Conservation (phyloP, 495 filamentous ascomycete genomes). For the Aspergillus ellipticus region DNA sequence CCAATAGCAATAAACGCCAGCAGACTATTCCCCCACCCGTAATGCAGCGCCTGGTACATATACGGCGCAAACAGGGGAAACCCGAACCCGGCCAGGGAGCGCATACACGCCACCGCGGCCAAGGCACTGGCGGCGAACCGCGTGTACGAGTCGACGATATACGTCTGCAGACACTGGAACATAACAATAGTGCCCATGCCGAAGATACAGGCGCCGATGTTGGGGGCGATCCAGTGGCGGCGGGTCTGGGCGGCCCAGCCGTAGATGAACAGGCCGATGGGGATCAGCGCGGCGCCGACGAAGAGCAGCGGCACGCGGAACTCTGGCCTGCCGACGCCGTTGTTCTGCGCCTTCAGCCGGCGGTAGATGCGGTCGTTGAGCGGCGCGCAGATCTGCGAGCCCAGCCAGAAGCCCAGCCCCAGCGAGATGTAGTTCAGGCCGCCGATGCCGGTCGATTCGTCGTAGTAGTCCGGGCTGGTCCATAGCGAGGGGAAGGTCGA, state of each 20-base stretch:
- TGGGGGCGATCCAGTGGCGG: constrained; percentile 68
- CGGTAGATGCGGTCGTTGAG: constrained; percentile 65
- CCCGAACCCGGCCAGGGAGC: constrained; percentile 65
- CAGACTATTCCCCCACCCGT: constrained; percentile 64
- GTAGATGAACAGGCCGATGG: constrained; percentile 66
- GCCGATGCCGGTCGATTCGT: constrained; percentile 56
- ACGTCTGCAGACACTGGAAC: constrained; percentile 71
- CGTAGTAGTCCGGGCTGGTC: constrained; percentile 50
- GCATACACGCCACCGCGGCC: constrained; percentile 61
- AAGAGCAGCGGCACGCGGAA: constrained; percentile 65
- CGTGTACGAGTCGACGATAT: constrained; percentile 74
- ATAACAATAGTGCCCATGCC: constrained; percentile 55
- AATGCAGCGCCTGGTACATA: constrained; percentile 55
- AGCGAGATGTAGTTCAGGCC: constrained; percentile 71
- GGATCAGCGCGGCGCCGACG: constrained; percentile 54
- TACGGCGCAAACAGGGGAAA: constrained; percentile 74
- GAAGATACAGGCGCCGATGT: constrained; percentile 63
- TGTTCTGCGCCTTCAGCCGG: constrained; percentile 55
- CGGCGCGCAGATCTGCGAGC: constrained; percentile 58
- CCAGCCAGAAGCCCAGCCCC: constrained; percentile 64
- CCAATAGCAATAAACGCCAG: constrained; percentile 52
- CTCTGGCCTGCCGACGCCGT: constrained; percentile 57
- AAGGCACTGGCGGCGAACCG: constrained; percentile 71
- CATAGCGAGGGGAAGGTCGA: constrained; percentile 66
- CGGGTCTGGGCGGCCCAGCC: constrained; percentile 64